Evolutionary conservation across 1,284 basidiomycete genomes (phyloP).

Genomic region (Ustilago esculenta): DNA sequence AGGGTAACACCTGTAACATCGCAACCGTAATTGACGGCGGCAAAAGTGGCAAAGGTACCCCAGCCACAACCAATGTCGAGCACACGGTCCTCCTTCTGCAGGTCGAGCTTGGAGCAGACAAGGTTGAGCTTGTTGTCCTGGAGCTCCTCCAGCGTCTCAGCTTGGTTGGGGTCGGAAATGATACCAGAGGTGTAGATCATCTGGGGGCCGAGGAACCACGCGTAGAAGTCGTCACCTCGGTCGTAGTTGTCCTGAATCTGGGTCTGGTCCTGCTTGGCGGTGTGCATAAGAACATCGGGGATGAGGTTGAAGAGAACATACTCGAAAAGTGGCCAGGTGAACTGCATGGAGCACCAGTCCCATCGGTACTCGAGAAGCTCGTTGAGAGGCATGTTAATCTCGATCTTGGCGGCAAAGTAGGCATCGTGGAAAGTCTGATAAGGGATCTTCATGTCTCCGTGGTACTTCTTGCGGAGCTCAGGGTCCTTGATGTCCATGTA

Average conservation of each 20-base stretch:
- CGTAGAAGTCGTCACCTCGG: slow-evolving; percentile 71
- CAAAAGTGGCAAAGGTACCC: slow-evolving; percentile 94
- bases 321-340: slow-evolving; percentile 87
- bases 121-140: slow-evolving; percentile 98
- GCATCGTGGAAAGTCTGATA: slow-evolving; percentile 98
- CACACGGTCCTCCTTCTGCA: slow-evolving; percentile 82
- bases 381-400: slow-evolving; percentile 93
- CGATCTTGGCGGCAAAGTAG: slow-evolving; percentile 95
- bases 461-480: slow-evolving; percentile 80
- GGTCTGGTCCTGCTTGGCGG: slow-evolving; percentile 88
- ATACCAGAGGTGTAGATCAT: slow-evolving; percentile 98
- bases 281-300: slow-evolving; percentile 92
- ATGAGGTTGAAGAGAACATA: slow-evolving; percentile 88
- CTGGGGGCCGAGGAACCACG: slow-evolving; percentile 91
- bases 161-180: slow-evolving; percentile 77
- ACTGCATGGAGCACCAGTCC: slow-evolving; percentile 90
- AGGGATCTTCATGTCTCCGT: slow-evolving; percentile 85
- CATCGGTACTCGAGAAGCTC: slow-evolving; percentile 93
- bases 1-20: slow-evolving; percentile 96
- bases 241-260: slow-evolving; percentile 98
- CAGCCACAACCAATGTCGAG: slow-evolving; percentile 97
- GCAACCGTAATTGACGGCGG: slow-evolving; percentile 94
- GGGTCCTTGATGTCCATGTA: slow-evolving; percentile 91
- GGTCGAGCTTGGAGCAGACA: slow-evolving; percentile 92
- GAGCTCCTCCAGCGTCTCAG: slow-evolving; percentile 91